Evolutionary conservation across 2,329 filamentous ascomycete genomes (phyloP), one percentile per base, ranked within the genome.

Genomic region (Fusarium sp.): DNA sequence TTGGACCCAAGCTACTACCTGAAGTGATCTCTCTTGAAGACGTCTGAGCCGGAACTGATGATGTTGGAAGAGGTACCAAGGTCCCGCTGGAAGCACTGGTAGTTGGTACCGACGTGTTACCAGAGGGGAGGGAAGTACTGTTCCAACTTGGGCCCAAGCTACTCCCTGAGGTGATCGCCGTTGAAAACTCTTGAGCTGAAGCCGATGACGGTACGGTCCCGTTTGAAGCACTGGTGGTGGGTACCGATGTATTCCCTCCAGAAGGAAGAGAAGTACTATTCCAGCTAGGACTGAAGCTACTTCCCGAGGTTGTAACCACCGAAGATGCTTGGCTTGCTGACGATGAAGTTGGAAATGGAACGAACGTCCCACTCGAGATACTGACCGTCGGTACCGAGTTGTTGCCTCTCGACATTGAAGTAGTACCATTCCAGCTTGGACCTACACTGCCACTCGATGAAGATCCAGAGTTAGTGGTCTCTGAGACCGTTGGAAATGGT

Each of bases 391-490:
- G 54, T 12, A 60, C 33, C 10, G 55, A 64, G 26, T 4, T 6
- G 6, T 52, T 68, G 2, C 35, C 32, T 17, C 38, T 55, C 4
- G 62, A 42, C 13, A 32, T 10, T 10, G 50, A 56, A 5, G 26
- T 52, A 9, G 65, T 63, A 18, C 10, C n/a, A 57, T 68, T 68
- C 64, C 49, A 52, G 17, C 56, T 37, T 18, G 63, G 40, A 18
- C 38, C 30, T 4, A 42, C 12, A 49, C 55, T 67, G 1, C 17
- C 32, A 3, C 48, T 26, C 18, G 48, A 11, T 11, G 32, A 35
- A n/a, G 11, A 11, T 7, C 5, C 18, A 14, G 54, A 27, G 12
- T 2, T 38, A 8, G 6, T 18, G 6, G 26, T 9, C 30, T 6
- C 17, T 2, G 48, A 37, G 0, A n/a, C 41, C 2, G 63, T 49